These are phyloP conservation scores for Trichoderma breve DNA, from an alignment of 2,329 filamentous ascomycete species.

Conservation along the genomic window DNA sequence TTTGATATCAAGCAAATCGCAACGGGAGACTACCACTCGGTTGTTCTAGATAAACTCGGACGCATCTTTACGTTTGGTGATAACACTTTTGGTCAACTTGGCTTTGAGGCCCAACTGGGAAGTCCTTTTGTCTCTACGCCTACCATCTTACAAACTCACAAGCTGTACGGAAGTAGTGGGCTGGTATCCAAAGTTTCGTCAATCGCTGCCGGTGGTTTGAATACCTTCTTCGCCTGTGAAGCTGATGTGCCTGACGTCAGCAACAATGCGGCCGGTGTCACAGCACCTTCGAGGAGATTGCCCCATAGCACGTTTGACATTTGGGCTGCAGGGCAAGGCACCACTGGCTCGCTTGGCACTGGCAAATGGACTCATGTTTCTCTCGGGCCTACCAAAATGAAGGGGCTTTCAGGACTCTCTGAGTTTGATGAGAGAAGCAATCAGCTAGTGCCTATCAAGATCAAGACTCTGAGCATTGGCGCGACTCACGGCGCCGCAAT, in stretches of 20 bases:
- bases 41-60: conserved; percentile 73
- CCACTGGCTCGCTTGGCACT: conserved; percentile 78
- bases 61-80: conserved; percentile 86
- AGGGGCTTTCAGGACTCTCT: conserved; percentile 74
- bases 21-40: conserved; percentile 81
- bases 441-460: conserved; percentile 70
- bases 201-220: conserved; percentile 81
- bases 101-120: conserved; percentile 67
- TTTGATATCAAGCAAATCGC: conserved; percentile 74
- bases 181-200: conserved; percentile 66
- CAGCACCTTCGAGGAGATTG: conserved; percentile 34
- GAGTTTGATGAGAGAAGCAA: conserved; percentile 80
- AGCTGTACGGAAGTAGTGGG: conserved; percentile 67
- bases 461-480: conserved; percentile 71
- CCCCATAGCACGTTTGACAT: conserved; percentile 55
- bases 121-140: conserved; percentile 66
- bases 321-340: conserved; percentile 84
- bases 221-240: conserved; percentile 85
- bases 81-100: conserved; percentile 86
- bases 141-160: conserved; percentile 65
- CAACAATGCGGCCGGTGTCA: conserved; percentile 24
- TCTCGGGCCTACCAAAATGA: conserved; percentile 73
- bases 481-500: conserved; percentile 77
- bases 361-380: conserved; percentile 90
- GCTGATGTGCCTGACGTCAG: conserved; percentile 51